A percentile compares a stretch with the other conserved stretches of the same genome.
These are phyloP conservation scores for Lyophyllum decastes DNA, from an alignment of 768 basidiomycete genomes.

Conservation along the genomic window DNA sequence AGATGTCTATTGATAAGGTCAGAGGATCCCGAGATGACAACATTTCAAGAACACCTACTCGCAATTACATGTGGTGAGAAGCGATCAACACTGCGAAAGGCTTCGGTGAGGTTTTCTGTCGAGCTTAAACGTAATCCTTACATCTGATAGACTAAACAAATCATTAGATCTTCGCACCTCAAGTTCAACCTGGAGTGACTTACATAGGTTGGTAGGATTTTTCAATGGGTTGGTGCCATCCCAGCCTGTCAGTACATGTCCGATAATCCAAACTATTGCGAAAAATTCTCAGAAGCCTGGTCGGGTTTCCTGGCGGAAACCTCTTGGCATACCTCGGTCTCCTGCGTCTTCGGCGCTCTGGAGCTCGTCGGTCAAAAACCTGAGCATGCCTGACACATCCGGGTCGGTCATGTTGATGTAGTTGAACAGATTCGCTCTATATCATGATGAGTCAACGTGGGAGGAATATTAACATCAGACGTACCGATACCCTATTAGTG, in stretches of 20 bases:
- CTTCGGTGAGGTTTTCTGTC: neutral
- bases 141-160: conserved; percentile 39
- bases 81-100: conserved; percentile 60
- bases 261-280: conserved; percentile 47
- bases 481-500: conserved; percentile 37
- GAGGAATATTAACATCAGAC: neutral
- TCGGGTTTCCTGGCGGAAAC: neutral
- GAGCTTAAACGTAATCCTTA: conserved; percentile 21
- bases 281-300: neutral
- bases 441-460: neutral
- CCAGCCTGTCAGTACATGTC: conserved; percentile 65
- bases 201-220: conserved; percentile 73
- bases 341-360: conserved; percentile 79
- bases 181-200: conserved; percentile 22
- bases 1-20: conserved; percentile 49
- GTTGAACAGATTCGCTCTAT: conserved; percentile 67
- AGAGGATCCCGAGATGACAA: neutral
- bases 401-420: conserved; percentile 73
- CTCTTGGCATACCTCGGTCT: conserved; percentile 56
- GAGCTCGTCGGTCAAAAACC: conserved; percentile 76
- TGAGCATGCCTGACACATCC: conserved; percentile 74
- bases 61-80: conserved; percentile 79
- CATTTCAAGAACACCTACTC: conserved; percentile 41
- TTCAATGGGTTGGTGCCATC: conserved; percentile 66
- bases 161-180: neutral